Conservation (phyloP, 176 grass and related monocot genomes). For the Oryza glaberrima region DNA sequence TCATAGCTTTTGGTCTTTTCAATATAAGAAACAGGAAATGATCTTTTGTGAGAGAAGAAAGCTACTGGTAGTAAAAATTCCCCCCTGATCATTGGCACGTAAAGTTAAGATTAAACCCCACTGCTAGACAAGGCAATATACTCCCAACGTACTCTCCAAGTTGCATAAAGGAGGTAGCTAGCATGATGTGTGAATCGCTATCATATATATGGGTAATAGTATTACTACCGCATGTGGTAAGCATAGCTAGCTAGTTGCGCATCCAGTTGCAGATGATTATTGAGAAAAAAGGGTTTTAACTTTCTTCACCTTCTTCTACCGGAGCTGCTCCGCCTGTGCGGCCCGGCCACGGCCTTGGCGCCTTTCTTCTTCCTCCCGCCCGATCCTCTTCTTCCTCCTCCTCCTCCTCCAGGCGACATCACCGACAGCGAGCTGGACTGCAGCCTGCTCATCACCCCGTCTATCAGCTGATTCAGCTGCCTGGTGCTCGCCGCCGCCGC, state of each 20-base stretch:
- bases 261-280: not conserved
- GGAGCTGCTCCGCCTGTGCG: conserved; percentile 38
- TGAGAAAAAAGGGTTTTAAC: not conserved
- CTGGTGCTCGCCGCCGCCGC: not conserved
- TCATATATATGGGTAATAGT: not conserved
- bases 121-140: not conserved
- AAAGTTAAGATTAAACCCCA: conserved; percentile 35
- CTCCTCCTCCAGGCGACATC: conserved; percentile 1
- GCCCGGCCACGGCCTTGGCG: not conserved
- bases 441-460: conserved; percentile 47
- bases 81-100: conserved; percentile 23
- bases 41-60: not conserved
- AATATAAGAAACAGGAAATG: conserved; percentile 1
- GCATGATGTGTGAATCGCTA: not conserved
- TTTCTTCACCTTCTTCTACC: conserved; percentile 58
- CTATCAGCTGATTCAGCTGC: conserved; percentile 19
- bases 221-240: not conserved
- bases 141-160: not conserved
- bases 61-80: not conserved
- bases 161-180: not conserved
- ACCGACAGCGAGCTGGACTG: conserved; percentile 37
- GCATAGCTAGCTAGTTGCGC: conserved; percentile 15
- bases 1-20: conserved; percentile 14
- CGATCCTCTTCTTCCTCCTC: not conserved
- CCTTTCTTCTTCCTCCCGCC: conserved; percentile 26